Conservation (phyloP, 495 filamentous ascomycete species). For the Hyaloscypha variabilis region DNA sequence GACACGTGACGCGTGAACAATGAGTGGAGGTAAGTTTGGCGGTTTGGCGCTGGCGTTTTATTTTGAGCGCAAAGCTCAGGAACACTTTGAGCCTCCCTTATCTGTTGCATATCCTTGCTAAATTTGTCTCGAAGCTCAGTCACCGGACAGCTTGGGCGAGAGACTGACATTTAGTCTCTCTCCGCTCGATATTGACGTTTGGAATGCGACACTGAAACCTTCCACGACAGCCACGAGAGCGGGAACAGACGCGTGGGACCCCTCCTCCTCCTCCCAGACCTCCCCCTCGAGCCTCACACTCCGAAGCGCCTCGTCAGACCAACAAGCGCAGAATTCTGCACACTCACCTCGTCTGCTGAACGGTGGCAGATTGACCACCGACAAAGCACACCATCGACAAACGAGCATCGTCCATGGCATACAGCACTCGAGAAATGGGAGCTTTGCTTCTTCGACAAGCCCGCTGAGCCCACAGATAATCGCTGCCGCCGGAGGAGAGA, state of each 20-base stretch:
- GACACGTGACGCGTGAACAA: not conserved
- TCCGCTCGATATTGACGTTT: slow-evolving; percentile 30
- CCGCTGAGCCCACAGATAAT: slow-evolving; percentile 85
- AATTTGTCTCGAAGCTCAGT: slow-evolving; percentile 22
- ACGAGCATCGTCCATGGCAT: slow-evolving; percentile 94
- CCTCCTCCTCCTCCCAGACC: slow-evolving; percentile 4
- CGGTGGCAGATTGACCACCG: slow-evolving; percentile 19
- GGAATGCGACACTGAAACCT: slow-evolving; percentile 31
- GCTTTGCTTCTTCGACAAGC: slow-evolving; percentile 58
- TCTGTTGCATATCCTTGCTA: slow-evolving; percentile 25
- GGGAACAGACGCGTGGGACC: slow-evolving; percentile 15
- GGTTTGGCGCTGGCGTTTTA: not conserved
- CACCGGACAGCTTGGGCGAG: slow-evolving; percentile 27
- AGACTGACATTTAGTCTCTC: slow-evolving; percentile 19
- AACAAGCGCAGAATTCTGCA: slow-evolving; percentile 17
- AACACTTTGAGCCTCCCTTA: slow-evolving; percentile 3
- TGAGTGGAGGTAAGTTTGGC: not conserved
- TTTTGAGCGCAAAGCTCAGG: not conserved
- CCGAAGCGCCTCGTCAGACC: slow-evolving; percentile 17
- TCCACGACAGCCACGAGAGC: slow-evolving; percentile 18
- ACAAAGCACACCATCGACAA: slow-evolving; percentile 73
- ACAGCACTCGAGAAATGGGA: slow-evolving; percentile 89
- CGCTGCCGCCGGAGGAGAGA: slow-evolving; percentile 60
- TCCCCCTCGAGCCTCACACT: slow-evolving; percentile 11
- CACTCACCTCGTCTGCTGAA: slow-evolving; percentile 21